Evolutionary conservation across 2,329 filamentous ascomycete species (phyloP).

Genomic region (Ascochyta rabiei): DNA sequence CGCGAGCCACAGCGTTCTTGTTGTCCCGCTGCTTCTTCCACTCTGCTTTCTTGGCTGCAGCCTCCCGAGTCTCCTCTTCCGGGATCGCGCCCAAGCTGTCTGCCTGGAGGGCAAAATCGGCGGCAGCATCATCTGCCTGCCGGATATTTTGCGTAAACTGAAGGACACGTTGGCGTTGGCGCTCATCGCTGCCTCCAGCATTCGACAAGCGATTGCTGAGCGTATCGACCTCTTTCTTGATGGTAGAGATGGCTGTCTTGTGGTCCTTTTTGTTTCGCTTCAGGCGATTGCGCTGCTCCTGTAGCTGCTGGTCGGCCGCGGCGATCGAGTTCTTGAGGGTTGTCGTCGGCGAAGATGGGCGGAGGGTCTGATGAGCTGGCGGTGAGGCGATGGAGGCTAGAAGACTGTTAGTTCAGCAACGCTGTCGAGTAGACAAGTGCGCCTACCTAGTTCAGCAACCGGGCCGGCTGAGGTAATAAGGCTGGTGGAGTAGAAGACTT

Average conservation of each 20-base stretch:
- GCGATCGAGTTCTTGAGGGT: constrained; percentile 79
- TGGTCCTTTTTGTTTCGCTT: constrained; percentile 77
- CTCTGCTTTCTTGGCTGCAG: constrained; percentile 62
- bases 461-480: constrained; percentile 69
- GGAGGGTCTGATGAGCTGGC: constrained; percentile 65
- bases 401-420: constrained; percentile 1
- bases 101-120: constrained; percentile 64
- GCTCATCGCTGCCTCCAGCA: constrained; percentile 75
- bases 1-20: constrained; percentile 57
- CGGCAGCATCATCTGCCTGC: constrained; percentile 68
- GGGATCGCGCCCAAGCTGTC: constrained; percentile 69
- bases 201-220: constrained; percentile 69
- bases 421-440: not conserved
- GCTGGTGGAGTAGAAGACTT: constrained; percentile 73
- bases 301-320: constrained; percentile 71
- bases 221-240: constrained; percentile 76
- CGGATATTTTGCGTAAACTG: constrained; percentile 77
- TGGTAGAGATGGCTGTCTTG: constrained; percentile 68
- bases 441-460: constrained; percentile 63
- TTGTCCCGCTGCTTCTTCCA: constrained; percentile 62
- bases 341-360: constrained; percentile 76
- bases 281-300: constrained; percentile 71
- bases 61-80: constrained; percentile 64
- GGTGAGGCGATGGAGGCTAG: constrained; percentile 48
- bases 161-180: constrained; percentile 73